Base-by-base conservation (phyloP, 2,329 filamentous ascomycete genomes). In the Chalaropsis ovoidea region DNA sequence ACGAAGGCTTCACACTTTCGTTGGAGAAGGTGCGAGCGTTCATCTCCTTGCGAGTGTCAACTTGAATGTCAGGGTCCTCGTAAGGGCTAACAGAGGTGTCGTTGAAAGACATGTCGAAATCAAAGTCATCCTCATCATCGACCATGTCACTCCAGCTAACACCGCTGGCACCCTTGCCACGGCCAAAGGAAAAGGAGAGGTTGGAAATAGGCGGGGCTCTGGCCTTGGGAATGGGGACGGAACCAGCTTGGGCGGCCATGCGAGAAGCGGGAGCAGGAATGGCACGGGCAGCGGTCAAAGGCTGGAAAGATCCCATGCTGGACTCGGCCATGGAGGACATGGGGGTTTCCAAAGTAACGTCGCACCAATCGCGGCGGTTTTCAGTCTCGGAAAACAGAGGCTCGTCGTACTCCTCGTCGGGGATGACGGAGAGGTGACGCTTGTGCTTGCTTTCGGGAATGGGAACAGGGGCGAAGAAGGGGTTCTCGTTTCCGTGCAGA, bases 81-180 rank as follows among this genome's bases (percentile, higher is more conserved):
- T 58, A 64, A 24, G 63, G 63, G 35, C 58, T 56, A 35, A 49
- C 60, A 15, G 61, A 45, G 31, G 52, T 42, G 42, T 65, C 63
- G 5, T 39, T 60, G 22, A 65, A 65, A 4, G 63, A 65, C 63
- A 65, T 67, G 64, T 71, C 70, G 49, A 72, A 69, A 71, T 87
- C 82, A 70, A 89, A 83, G 69, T 88, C 85, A 69, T 88, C 86
- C 58, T 80, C 78, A 64, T 97, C 93, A 67, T 97, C 93, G 87
- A 91, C 96, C 75, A 97, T 85, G 75, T 99, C 94, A 72, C 92
- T 96, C 94, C 94, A 99, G 80, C 94, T 97, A 86, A 97, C 97
- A 66, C 94, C 96, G 61, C 95, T 89, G 61, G 82, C 79, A 58
- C 93, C 88, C 69, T 85, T 83, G 73, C 88, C 85, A 72, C 86